Base-by-base conservation (phyloP, 495 filamentous ascomycete genomes). In the Lentithecium fluviatile region DNA sequence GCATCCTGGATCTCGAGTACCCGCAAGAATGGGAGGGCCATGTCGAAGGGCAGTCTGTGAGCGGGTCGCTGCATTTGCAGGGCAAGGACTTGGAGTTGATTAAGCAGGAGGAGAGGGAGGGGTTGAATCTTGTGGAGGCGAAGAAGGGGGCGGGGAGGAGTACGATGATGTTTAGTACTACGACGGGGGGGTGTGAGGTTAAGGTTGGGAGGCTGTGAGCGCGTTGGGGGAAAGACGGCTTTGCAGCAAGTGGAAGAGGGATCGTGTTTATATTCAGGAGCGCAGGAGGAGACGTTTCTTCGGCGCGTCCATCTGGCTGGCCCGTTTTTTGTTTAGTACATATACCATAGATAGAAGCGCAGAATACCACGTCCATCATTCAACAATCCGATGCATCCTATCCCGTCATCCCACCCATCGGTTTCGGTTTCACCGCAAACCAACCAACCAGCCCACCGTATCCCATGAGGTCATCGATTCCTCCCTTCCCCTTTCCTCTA, bases 21-120 rank as follows among this genome's bases (percentile, higher is more conserved):
- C 72, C 72, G 21, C 56, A 72, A 26, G 68, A 66, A 45, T 73
- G 72, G 72, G 68, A 72, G 45, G 72, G 72, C 10, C 38, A 45
- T 25, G 32, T 70, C 8, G 46, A 67, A 2, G 67, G 67, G 1
- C 60, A 48, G 2, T 50, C 53, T 21, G 17, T 46, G 6, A 64
- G 38, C 32, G 64, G 67, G 5, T 34, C 17, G 36, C 26, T 70
- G 20, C 50, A 54, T 43, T 46, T 70, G 8, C 21, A 60, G n/a
- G 67, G 67, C 1, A 48, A 50, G 21, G 60, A 65, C 36, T 45
- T 70, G 1, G 60, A 64, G 32, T 52, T 69, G 10, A 48, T 68
- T 29, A 20, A 53, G 6, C 17, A 64, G 38, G 60, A 34, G 2
- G 52, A 47, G 37, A 47, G 51, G n/a, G 42, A 53, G 7, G 52